phyloP scores from a whole-genome alignment of 2,329 filamentous ascomycete species.

The Fusarium dlaminii region DNA sequence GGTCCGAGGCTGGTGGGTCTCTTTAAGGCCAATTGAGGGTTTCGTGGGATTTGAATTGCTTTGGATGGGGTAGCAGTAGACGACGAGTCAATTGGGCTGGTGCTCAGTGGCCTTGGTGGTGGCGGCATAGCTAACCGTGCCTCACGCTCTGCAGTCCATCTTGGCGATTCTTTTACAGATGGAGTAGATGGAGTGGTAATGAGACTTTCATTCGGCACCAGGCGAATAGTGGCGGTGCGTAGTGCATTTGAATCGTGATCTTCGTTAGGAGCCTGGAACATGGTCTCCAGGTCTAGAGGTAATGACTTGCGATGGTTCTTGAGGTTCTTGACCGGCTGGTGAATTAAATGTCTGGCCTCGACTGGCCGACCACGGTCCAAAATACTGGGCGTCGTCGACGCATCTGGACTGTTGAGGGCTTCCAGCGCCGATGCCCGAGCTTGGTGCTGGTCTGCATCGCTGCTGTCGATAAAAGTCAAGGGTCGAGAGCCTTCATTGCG shows the following conservation, averaged over 20 bases:
- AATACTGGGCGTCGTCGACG: neutral
- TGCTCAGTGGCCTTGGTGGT: neutral
- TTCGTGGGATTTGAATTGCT: neutral
- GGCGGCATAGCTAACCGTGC: conserved; percentile 1
- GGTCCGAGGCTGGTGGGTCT: neutral
- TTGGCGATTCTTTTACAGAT: neutral
- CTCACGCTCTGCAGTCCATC: neutral
- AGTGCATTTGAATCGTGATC: neutral
- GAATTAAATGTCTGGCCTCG: conserved; percentile 21
- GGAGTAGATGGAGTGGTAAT: neutral
- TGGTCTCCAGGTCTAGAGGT: conserved; percentile 15
- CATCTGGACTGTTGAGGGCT: neutral
- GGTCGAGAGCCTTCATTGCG: neutral
- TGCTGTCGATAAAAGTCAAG: neutral
- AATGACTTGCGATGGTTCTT: conserved; percentile 20
- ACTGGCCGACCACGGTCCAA: conserved; percentile 17
- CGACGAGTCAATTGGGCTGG: neutral
- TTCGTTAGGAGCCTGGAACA: neutral
- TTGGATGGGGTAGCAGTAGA: neutral
- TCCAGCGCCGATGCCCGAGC: conserved; percentile 1
- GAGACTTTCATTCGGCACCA: neutral
- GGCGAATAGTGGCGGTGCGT: neutral
- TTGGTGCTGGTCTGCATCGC: neutral
- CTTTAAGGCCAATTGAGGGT: neutral
- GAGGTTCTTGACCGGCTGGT: neutral